A percentile compares a stretch with the other conserved stretches of the same genome.
Evolutionary conservation across 345 rosid genomes (phyloP).

Genomic region (Populus ilicifolia): DNA sequence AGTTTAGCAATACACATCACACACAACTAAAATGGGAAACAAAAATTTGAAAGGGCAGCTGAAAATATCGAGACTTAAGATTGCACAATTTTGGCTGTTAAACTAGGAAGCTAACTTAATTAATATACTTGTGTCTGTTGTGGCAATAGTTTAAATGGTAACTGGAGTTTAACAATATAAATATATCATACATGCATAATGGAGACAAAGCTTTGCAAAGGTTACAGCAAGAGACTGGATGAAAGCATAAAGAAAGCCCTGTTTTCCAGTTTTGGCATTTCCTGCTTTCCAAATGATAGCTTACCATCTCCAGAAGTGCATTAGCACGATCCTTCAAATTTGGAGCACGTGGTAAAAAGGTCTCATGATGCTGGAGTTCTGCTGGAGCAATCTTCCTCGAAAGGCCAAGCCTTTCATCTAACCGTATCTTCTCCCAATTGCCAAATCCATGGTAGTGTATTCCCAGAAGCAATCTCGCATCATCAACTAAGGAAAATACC

Average conservation of each 20-base stretch:
- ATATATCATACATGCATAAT: background rate
- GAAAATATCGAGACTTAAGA: background rate
- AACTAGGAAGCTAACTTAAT: background rate
- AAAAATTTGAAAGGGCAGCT: background rate
- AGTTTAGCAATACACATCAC: background rate
- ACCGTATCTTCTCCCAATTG: constrained; percentile 94
- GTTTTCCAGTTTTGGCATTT: background rate
- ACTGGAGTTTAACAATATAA: background rate
- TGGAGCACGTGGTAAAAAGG: constrained; percentile 97
- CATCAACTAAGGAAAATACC: constrained; percentile 59
- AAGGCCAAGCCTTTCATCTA: constrained; percentile 92
- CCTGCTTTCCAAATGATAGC: constrained; percentile 2
- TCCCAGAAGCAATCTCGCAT: constrained; percentile 98
- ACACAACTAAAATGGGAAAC: background rate
- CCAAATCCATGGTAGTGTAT: constrained; percentile 89
- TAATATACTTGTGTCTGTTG: background rate
- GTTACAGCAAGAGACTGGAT: background rate
- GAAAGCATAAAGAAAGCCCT: background rate
- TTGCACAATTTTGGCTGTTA: background rate
- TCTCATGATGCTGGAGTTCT: constrained; percentile 98
- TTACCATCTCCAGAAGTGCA: constrained; percentile 97
- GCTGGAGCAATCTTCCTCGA: constrained; percentile 95
- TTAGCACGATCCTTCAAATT: constrained; percentile 95
- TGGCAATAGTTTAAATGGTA: background rate
- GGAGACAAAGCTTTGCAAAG: background rate